Base-by-base conservation (phyloP, 441 rosid genomes). In the Gossypium schwendimanii region DNA sequence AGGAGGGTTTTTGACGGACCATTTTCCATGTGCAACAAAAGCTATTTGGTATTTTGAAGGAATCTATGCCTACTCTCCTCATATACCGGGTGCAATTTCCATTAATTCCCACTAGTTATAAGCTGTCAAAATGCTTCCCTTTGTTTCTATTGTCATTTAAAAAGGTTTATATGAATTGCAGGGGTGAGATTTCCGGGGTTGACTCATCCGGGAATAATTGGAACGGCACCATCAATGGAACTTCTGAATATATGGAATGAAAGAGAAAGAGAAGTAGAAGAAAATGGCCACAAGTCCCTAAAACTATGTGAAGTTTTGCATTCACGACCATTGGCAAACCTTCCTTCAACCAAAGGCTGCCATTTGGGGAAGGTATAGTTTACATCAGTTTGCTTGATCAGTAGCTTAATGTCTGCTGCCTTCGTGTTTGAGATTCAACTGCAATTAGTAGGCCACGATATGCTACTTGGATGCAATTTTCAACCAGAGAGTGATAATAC, bases 31-130 rank as follows among this genome's bases (percentile, higher is more conserved):
- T 74, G 97, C 99, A 8, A 86, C 94, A 58, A 94, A 92, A 82
- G 96, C 97, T 44, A 89, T 94, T 85, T 94, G 99, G 97, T 87
- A 89, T 65, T 92, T 92, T 54, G 91, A 94, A 88, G 98, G 99
- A 71, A 92, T 94, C n/a, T 91, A 88, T 70, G 94, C 98, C n/a
- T 84, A 87, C 76, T 94, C 98, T 75, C 97, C 96, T 53, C 97
- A 91, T 6, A 91, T 92, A 71, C 94, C 94, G 2, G 97, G 98
- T 89, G 54, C 72, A 6, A 60, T 50, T 69, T 31, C 17, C 12
- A 12, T 61, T 31, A 33, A 52, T 36, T 41, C 45, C 14, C 3
- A 36, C 50, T 17, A 11, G 12, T 64, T 18, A 39, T 12, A 31
- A 36, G 31, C 18, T 21, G 41, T 70, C 21, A 4, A 21, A 44